Base-by-base conservation (phyloP, 2,329 filamentous ascomycete genomes). In the Xylaria sp. region DNA sequence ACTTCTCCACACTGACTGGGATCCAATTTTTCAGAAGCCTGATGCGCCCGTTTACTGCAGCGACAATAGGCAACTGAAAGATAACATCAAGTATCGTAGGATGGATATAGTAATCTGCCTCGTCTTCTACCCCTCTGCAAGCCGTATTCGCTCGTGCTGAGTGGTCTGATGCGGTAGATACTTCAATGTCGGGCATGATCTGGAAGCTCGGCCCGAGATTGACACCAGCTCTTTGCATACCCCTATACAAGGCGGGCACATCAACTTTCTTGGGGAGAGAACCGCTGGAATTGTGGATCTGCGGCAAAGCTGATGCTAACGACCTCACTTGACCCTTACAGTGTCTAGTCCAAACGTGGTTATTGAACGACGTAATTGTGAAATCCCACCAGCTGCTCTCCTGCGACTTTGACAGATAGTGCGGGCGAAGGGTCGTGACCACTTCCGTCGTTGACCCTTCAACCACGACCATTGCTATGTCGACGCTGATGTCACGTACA, bases 311-410 rank as follows among this genome's bases (percentile, higher is more conserved):
- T 8, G 61, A 14, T 24, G 32, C 19, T n/a, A 64, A 19, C 1
- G 51, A 1, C 4, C 27, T 72, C 5, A 74, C 74, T 19, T 77
- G 67, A 8, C 76, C 77, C 17, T 60, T 67, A 62, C 74, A 78
- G 68, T 78, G 76, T 12, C 71, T 75, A 3, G 74, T 71, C 78
- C 78, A 79, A 9, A 60, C 65, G 1, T 67, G 69, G 11, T 74
- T 74, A 14, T 69, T 73, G 53, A 73, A 74, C 6, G 78, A 79
- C 4, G 74, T 63, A 48, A 81, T 73, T 3, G 69, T 75, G 17
- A 79, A 80, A 14, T 79, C 75, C 69, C 73, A 81, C 74, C 75
- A 79, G 0, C 67, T 42, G 9, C 73, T 75, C 0, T 78, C 74
- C 2, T 67, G 56, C 1, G 71, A 63, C 24, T 75, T 72, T 0